Evolutionary conservation across 345 rosid species (phyloP).

Genomic region (Anastatica hierochuntica): DNA sequence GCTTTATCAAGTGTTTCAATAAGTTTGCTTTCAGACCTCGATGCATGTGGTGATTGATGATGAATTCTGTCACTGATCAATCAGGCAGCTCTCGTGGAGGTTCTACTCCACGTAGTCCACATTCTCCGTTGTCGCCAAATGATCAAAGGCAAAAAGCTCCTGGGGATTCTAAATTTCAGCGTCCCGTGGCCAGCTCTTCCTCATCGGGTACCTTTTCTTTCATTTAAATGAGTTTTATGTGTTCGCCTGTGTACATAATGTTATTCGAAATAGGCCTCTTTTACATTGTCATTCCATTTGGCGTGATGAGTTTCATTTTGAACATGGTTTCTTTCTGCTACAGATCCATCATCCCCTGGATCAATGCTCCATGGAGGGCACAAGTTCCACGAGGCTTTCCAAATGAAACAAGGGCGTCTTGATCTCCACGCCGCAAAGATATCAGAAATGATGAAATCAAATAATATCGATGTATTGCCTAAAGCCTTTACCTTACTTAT

Average conservation of each 20-base stretch:
- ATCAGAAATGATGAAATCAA: slow-evolving; percentile 83
- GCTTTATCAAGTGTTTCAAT: slow-evolving; percentile 12
- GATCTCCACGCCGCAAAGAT: slow-evolving; percentile 77
- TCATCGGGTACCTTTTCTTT: slow-evolving; percentile 32
- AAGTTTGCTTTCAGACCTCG: slow-evolving; percentile 12
- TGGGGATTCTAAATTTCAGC: slow-evolving; percentile 44
- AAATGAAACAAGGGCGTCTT: slow-evolving; percentile 73
- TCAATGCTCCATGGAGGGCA: slow-evolving; percentile 55
- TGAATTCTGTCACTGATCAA: too few relatives aligned
- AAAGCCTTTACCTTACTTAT: neutral
- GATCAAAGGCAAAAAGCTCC: slow-evolving; percentile 33
- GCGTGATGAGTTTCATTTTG: too few relatives aligned
- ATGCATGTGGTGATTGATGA: too few relatives aligned
- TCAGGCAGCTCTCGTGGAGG: slow-evolving; percentile 29
- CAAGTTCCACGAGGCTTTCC: slow-evolving; percentile 87
- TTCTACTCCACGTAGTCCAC: slow-evolving; percentile 24
- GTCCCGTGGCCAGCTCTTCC: slow-evolving; percentile 33
- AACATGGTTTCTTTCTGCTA: neutral
- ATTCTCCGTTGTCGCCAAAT: slow-evolving; percentile 24
- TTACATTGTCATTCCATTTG: too few relatives aligned
- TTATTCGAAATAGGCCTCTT: too few relatives aligned
- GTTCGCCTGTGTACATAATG: too few relatives aligned
- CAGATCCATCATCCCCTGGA: slow-evolving; percentile 51
- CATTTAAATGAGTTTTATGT: too few relatives aligned
- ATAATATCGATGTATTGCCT: slow-evolving; percentile 58